phyloP scores from a whole-genome alignment of 108 stramenopile genomes.

The Fragilariopsis cylindrus region DNA sequence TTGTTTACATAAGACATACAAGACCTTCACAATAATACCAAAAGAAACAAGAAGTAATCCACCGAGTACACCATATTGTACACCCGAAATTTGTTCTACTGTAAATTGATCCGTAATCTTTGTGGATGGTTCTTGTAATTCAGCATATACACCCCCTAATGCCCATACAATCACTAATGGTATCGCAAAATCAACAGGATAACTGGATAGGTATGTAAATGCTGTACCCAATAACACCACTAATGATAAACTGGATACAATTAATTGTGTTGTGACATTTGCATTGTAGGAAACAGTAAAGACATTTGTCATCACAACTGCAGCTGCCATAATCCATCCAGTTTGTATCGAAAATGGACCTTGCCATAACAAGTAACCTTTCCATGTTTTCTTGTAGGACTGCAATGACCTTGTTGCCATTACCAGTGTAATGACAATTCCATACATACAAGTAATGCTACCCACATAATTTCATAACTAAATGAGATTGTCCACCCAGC shows the following conservation, averaged over 20 bases:
- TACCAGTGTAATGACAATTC: conserved; percentile 28
- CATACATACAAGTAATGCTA: conserved; percentile 56
- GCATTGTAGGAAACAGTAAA: conserved; percentile 40
- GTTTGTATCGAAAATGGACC: conserved; percentile 70
- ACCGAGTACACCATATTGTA: conserved; percentile 13
- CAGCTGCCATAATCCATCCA: conserved; percentile 83
- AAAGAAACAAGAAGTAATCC: not conserved
- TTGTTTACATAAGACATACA: not conserved
- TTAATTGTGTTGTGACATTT: conserved; percentile 40
- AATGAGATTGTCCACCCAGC: conserved; percentile 70
- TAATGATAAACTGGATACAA: conserved; percentile 48
- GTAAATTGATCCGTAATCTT: conserved; percentile 44
- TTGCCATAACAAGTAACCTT: conserved; percentile 55
- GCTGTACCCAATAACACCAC: conserved; percentile 51
- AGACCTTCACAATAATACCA: conserved; percentile 1
- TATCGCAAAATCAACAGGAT: conserved; percentile 49
- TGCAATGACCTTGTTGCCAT: conserved; percentile 1
- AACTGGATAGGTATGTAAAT: conserved; percentile 28
- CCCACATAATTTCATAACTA: conserved; percentile 51
- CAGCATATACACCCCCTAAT: conserved; percentile 45
- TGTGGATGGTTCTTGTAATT: conserved; percentile 43
- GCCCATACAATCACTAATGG: conserved; percentile 67
- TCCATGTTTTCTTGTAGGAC: conserved; percentile 15
- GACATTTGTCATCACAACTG: conserved; percentile 68
- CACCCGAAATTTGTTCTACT: conserved; percentile 11